Evolutionary conservation across 179 eudicot species (phyloP), one percentile per base, ranked within the genome.

Genomic region (Sideroxylon spinosum): DNA sequence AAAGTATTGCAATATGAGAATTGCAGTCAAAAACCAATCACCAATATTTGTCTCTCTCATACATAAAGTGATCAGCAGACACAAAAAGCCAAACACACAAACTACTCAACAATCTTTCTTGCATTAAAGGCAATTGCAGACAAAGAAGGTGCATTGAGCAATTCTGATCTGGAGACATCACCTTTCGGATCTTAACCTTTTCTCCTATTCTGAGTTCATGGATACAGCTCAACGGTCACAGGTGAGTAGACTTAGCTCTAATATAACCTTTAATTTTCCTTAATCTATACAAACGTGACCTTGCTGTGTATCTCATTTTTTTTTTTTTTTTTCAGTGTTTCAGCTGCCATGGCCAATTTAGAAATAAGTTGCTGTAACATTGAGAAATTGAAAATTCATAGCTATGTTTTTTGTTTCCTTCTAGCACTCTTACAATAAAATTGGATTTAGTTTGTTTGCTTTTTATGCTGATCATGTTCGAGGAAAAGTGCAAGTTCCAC

Each of bases 221-320:
- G 81, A 78, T 78, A 67, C 78, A 57, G 60, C 80, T 81, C 84
- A 81, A 77, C 78, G 84, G 84, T 59, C 81, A 44, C 79, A 78
- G 84, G 84, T 82, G 6, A n/a, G 73, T 74, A 57, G 32, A 62
- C 63, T 26, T 17, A 22, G 67, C 20, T 57, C 62, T 53, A n/a
- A n/a, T n/a, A n/a, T n/a, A 56, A 48, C 28, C 65, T 29, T 62
- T 28, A 37, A 10, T 32, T 74, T 37, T 61, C 22, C 13, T 17
- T 59, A 37, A 48, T 37, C 56, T 61, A 7, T 46, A 22, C 32
- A 57, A 75, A 28, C 46, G 12, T 74, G 67, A 61, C 3, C 48
- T 7, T 20, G 44, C 26, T 74, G 26, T 19, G 9, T 49, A 23
- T 65, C 48, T 65, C 17, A 17, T 44, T 25, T 23, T 28, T n/a